A percentile compares a stretch with the other conserved stretches of the same genome.
These are phyloP conservation scores for Yarrowia galli DNA, from an alignment of 1,139 yeast species.

Conservation along the genomic window DNA sequence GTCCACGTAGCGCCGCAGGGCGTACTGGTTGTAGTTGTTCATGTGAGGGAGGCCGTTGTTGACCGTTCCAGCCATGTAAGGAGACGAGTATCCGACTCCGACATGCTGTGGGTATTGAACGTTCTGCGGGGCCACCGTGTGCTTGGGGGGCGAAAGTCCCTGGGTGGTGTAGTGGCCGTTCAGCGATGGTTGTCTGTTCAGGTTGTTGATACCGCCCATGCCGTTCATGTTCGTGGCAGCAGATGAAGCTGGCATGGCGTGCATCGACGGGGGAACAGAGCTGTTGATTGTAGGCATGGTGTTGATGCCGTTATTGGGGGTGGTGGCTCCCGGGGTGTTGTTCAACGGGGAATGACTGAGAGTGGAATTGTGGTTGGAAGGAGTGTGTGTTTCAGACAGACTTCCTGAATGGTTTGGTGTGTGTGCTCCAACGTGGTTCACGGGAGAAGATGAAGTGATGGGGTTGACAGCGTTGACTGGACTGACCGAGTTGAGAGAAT, in stretches of 20 bases:
- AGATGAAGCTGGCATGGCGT: slow-evolving; percentile 2
- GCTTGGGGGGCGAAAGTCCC: slow-evolving; percentile 28
- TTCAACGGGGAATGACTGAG: slow-evolving; percentile 29
- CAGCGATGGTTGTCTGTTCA: slow-evolving; percentile 16
- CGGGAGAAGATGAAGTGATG: slow-evolving; percentile 3
- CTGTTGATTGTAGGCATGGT: slow-evolving; percentile 35
- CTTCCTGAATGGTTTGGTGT: slow-evolving; percentile 2
- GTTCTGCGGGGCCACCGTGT: slow-evolving; percentile 27
- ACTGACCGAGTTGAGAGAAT: slow-evolving; percentile 6
- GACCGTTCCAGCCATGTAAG: slow-evolving; percentile 12
- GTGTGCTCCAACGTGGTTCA: slow-evolving; percentile 9
- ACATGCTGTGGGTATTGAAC: slow-evolving; percentile 12
- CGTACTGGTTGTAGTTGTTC: slow-evolving; percentile 34
- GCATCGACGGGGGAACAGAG: slow-evolving; percentile 22
- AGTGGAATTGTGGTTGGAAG: slow-evolving; percentile 18
- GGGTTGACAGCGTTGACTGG: slow-evolving; percentile 15
- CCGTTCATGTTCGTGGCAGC: slow-evolving; percentile 8
- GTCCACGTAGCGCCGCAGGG: slow-evolving; percentile 29
- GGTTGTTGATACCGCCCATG: slow-evolving; percentile 4
- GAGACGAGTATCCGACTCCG: slow-evolving; percentile 12
- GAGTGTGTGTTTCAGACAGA: slow-evolving; percentile 19
- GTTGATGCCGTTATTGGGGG: slow-evolving; percentile 17
- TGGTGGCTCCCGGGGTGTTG: slow-evolving; percentile 20
- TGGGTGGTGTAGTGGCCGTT: slow-evolving; percentile 14
- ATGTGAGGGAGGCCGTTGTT: slow-evolving; percentile 14